Percentiles rank a stretch among this genome's conserved stretches.
phyloP scores from a whole-genome alignment of 352 stramenopile genomes.

The Pythium coloratum region DNA sequence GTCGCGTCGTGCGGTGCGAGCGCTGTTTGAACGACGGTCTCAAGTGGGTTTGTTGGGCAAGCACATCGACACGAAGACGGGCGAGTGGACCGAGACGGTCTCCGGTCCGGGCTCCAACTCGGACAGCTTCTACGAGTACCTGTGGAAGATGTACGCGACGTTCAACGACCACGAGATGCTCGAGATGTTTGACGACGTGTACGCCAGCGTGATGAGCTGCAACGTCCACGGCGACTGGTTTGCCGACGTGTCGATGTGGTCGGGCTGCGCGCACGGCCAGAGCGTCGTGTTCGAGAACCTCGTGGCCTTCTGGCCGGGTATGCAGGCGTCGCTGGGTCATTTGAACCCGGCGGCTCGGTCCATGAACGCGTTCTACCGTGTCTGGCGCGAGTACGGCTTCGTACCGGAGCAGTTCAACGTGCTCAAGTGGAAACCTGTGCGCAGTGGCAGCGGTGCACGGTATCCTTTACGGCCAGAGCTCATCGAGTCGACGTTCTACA shows the following conservation, averaged over 20 bases:
- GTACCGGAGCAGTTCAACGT: conserved; percentile 97
- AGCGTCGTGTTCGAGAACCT: conserved; percentile 85
- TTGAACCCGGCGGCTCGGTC: conserved; percentile 75
- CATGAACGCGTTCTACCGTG: conserved; percentile 94
- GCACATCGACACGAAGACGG: conserved; percentile 93
- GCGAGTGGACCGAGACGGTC: conserved; percentile 79
- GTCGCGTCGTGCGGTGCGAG: conserved; percentile 61
- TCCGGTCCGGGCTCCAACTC: conserved; percentile 92
- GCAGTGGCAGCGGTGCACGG: conserved; percentile 42
- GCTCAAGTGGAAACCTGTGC: conserved; percentile 65
- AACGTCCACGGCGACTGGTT: conserved; percentile 87
- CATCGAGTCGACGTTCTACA: conserved; percentile 96
- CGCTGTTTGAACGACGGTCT: conserved; percentile 78
- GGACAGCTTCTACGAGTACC: conserved; percentile 99
- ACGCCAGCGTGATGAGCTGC: conserved; percentile 60
- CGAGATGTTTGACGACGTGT: conserved; percentile 88
- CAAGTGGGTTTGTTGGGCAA: conserved; percentile 92
- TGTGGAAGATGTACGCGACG: conserved; percentile 96
- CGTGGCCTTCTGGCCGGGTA: conserved; percentile 95
- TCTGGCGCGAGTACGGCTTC: conserved; percentile 95
- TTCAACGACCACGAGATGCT: conserved; percentile 93
- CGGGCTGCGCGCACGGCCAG: conserved; percentile 46
- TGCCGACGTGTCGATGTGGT: conserved; percentile 84
- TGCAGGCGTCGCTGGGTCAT: conserved; percentile 95
- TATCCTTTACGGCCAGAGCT: conserved; percentile 98